Percentiles rank a stretch among this genome's conserved stretches.
phyloP scores from a whole-genome alignment of 2,329 filamentous ascomycete genomes.

The Colletotrichum noveboracense region DNA sequence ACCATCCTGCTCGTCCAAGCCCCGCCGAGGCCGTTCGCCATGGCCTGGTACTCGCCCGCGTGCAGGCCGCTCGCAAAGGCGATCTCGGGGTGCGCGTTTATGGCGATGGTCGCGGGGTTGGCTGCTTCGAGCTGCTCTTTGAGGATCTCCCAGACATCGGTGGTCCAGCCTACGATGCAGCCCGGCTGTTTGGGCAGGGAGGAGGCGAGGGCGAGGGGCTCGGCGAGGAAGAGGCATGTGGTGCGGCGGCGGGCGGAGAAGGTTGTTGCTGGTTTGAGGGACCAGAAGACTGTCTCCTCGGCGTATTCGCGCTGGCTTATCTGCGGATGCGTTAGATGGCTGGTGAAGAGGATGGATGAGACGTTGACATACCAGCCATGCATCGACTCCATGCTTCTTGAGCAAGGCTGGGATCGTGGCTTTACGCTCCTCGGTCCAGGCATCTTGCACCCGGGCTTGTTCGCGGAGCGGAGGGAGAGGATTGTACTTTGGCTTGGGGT shows the following conservation, averaged over 20 bases:
- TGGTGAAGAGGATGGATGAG: background rate
- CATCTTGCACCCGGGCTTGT: conserved; percentile 47
- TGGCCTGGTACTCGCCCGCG: conserved; percentile 47
- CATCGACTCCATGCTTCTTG: conserved; percentile 49
- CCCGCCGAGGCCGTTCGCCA: conserved; percentile 38
- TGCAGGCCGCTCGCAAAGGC: conserved; percentile 53
- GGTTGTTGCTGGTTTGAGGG: conserved; percentile 48
- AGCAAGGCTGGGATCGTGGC: conserved; percentile 46
- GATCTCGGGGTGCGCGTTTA: conserved; percentile 50
- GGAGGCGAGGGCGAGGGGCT: conserved; percentile 23
- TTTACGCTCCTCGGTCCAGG: conserved; percentile 48
- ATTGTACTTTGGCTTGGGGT: conserved; percentile 32
- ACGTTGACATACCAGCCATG: conserved; percentile 47
- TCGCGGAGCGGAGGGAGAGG: conserved; percentile 46
- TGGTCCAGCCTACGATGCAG: conserved; percentile 17
- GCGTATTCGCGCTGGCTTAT: conserved; percentile 57
- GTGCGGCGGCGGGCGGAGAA: conserved; percentile 56
- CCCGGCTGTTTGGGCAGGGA: conserved; percentile 34
- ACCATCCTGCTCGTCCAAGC: conserved; percentile 46
- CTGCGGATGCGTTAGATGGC: conserved; percentile 27
- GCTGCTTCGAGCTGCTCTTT: conserved; percentile 38
- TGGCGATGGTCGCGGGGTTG: conserved; percentile 41
- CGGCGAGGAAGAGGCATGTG: conserved; percentile 53
- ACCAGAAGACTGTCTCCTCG: conserved; percentile 58
- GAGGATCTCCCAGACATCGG: conserved; percentile 45